These are phyloP conservation scores for Yamadazyma kanchanaburiensis DNA, from an alignment of 1,139 yeast species.

Conservation along the genomic window DNA sequence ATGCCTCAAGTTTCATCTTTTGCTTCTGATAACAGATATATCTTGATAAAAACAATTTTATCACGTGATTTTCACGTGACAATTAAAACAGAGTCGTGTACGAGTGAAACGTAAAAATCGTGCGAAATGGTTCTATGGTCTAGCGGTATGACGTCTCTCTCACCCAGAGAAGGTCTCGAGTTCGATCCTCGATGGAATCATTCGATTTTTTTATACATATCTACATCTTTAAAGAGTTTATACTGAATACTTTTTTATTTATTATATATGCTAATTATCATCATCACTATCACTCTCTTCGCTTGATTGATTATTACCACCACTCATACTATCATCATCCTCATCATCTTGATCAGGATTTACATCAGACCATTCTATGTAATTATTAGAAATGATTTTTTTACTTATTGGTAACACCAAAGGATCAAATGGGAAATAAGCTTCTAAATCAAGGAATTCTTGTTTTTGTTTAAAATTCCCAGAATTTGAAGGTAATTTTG, in stretches of 20 bases:
- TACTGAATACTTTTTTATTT: too few species aligned
- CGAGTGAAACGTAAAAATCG: too few species aligned
- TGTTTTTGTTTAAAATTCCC: slow-evolving; percentile 54
- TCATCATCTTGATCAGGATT: slow-evolving; percentile 51
- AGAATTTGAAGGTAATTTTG: slow-evolving; percentile 26
- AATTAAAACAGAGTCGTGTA: too few species aligned
- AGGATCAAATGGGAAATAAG: slow-evolving; percentile 96
- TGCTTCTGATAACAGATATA: too few species aligned
- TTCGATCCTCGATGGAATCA: slow-evolving; percentile 42
- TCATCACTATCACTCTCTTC: slow-evolving; percentile 21
- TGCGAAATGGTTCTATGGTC: slow-evolving; percentile 28
- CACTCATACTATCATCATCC: slow-evolving; percentile 50
- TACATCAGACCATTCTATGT: slow-evolving; percentile 74
- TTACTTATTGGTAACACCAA: slow-evolving; percentile 66
- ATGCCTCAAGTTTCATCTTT: background rate
- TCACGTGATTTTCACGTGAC: too few species aligned
- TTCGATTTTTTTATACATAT: slow-evolving; percentile 9
- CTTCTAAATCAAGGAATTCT: slow-evolving; percentile 84
- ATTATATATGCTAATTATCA: slow-evolving; percentile 1
- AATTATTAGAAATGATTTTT: slow-evolving; percentile 47
- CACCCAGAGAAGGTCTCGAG: slow-evolving; percentile 41
- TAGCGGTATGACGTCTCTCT: slow-evolving; percentile 41
- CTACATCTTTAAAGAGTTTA: too few species aligned
- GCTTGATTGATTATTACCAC: slow-evolving; percentile 22
- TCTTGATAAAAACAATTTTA: too few species aligned